phyloP scores from a whole-genome alignment of 176 grass and related monocot species.

The Thinopyrum elongatum region DNA sequence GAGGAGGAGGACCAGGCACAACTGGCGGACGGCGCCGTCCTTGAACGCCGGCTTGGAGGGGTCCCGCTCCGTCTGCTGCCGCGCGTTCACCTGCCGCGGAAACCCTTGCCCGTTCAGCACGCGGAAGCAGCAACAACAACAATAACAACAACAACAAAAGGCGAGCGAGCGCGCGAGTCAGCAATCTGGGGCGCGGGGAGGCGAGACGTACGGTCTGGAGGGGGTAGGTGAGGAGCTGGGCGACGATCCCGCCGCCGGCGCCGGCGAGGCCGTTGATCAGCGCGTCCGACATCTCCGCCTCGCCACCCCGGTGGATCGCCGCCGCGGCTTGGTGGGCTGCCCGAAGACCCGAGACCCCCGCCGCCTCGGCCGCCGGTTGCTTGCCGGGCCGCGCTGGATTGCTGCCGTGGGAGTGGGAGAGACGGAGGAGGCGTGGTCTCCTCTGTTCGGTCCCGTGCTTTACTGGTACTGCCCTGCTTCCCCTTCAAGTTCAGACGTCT shows the following conservation, averaged over 20 bases:
- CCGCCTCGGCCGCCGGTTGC: neutral
- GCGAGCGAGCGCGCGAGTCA: neutral
- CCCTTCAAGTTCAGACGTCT: neutral
- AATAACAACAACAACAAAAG: neutral
- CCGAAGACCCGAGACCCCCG: neutral
- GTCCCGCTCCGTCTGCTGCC: slow-evolving; percentile 93
- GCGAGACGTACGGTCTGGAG: slow-evolving; percentile 67
- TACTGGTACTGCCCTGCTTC: neutral
- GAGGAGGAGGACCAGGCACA: slow-evolving; percentile 53
- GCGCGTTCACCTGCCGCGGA: slow-evolving; percentile 77
- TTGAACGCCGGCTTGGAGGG: slow-evolving; percentile 58
- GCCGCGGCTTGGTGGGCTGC: neutral
- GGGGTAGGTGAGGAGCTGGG: slow-evolving; percentile 85
- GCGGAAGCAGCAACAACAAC: neutral
- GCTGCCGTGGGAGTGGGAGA: neutral
- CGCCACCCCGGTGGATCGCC: slow-evolving; percentile 19
- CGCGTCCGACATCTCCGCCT: slow-evolving; percentile 71
- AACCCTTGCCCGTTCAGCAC: slow-evolving; percentile 21
- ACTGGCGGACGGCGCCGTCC: slow-evolving; percentile 67
- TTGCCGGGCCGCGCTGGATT: slow-evolving; percentile 7
- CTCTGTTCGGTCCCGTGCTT: neutral
- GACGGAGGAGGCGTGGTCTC: slow-evolving; percentile 29
- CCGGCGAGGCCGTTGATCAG: slow-evolving; percentile 91
- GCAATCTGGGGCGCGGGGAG: neutral
- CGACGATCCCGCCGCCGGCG: slow-evolving; percentile 86